phyloP scores from a whole-genome alignment of 106 monocot species.

The Dioscorea zingiberensis region DNA sequence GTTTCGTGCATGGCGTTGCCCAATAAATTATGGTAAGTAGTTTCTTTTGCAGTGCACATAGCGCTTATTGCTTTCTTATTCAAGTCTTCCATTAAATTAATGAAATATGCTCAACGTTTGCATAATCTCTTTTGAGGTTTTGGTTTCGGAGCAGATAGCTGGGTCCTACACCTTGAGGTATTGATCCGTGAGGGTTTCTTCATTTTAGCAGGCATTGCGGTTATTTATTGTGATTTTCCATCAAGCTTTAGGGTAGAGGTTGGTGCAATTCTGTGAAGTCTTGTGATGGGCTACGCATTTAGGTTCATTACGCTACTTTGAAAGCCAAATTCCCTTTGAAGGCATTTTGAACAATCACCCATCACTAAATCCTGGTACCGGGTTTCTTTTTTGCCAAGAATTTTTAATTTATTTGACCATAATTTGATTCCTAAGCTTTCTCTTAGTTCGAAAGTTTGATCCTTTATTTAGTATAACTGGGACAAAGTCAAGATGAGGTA shows the following conservation, averaged over 20 bases:
- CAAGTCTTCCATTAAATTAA: no score
- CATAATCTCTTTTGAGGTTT: background rate
- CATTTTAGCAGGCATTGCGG: background rate
- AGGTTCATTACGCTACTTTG: conserved; percentile 77
- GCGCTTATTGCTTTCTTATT: no score
- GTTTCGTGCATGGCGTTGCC: no score
- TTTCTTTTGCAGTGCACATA: no score
- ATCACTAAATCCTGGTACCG: conserved; percentile 73
- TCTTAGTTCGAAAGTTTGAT: background rate
- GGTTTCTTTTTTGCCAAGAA: background rate
- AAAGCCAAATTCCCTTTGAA: conserved; percentile 26
- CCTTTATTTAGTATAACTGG: conserved; percentile 76
- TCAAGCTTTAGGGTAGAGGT: conserved; percentile 78
- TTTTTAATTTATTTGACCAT: background rate
- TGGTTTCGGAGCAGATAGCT: background rate
- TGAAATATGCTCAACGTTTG: no score
- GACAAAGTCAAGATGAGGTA: conserved; percentile 88
- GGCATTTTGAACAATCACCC: conserved; percentile 71
- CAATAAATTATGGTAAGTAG: no score
- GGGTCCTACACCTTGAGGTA: background rate
- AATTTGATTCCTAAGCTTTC: background rate
- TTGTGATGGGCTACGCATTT: conserved; percentile 46
- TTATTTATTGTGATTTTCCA: conserved; percentile 2
- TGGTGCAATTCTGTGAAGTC: conserved; percentile 63
- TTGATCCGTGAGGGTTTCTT: background rate